Conservation (phyloP, 768 basidiomycete genomes). For the Kwoniella dendrophila region DNA sequence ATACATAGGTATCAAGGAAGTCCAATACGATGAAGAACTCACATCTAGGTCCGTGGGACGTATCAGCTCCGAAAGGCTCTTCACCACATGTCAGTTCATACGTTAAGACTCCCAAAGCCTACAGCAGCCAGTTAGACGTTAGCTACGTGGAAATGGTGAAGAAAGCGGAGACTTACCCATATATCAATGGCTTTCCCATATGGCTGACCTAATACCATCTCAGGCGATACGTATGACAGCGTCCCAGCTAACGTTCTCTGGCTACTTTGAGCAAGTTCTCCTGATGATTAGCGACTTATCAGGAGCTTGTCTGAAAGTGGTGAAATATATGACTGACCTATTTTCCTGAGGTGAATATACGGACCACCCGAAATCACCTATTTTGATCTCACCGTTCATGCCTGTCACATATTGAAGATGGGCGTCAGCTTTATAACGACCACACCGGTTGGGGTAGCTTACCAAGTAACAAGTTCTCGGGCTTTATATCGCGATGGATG, state of each 20-base stretch:
- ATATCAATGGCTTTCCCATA: constrained; percentile 90
- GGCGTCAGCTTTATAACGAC: neutral
- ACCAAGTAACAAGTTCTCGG: constrained; percentile 91
- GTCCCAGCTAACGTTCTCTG: constrained; percentile 93
- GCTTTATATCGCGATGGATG: constrained; percentile 98
- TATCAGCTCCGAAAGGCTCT: constrained; percentile 72
- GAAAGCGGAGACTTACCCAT: constrained; percentile 62
- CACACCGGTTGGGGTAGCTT: constrained; percentile 33
- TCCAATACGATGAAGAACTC: constrained; percentile 16
- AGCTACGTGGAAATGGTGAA: neutral
- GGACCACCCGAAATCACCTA: constrained; percentile 98
- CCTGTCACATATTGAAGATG: constrained; percentile 24
- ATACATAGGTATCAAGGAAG: neutral
- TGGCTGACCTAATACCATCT: constrained; percentile 92
- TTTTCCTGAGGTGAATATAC: constrained; percentile 45
- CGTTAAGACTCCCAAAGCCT: constrained; percentile 85
- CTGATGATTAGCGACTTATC: too few species aligned
- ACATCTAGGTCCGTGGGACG: constrained; percentile 33
- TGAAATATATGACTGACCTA: constrained; percentile 28
- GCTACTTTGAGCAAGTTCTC: constrained; percentile 37
- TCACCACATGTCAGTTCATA: constrained; percentile 90
- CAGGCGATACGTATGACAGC: constrained; percentile 91
- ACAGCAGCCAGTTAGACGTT: neutral
- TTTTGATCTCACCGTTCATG: constrained; percentile 92
- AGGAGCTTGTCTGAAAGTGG: too few species aligned